phyloP scores from a whole-genome alignment of 2,329 filamentous ascomycete genomes.

The Colletotrichum cereale region DNA sequence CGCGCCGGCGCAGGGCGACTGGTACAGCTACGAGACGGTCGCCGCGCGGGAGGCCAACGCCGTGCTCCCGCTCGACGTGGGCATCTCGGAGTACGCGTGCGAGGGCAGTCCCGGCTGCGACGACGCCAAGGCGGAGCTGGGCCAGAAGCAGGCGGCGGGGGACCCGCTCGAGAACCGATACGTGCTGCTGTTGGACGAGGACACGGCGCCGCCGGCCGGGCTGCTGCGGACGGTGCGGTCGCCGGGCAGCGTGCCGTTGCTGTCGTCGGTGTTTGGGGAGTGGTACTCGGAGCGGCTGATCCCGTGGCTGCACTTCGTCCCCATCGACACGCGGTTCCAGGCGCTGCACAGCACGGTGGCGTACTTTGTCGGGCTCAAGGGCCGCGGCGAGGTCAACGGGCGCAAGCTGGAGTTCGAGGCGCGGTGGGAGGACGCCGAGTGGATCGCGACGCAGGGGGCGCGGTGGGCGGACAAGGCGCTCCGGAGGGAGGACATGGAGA shows the following conservation, averaged over 20 bases:
- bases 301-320: constrained; percentile 86
- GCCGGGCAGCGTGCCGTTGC: constrained; percentile 72
- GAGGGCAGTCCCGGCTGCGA: constrained; percentile 66
- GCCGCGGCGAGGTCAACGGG: constrained; percentile 57
- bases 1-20: constrained; percentile 47
- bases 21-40: constrained; percentile 68
- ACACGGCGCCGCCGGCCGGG: constrained; percentile 70
- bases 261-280: constrained; percentile 79
- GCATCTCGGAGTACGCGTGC: constrained; percentile 68
- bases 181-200: constrained; percentile 79
- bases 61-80: constrained; percentile 66
- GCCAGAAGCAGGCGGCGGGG: constrained; percentile 56
- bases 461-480: constrained; percentile 75
- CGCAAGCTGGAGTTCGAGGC: constrained; percentile 60
- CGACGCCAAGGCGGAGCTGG: constrained; percentile 66
- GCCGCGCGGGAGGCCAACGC: constrained; percentile 65
- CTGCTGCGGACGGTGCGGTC: constrained; percentile 76
- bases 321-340: constrained; percentile 79
- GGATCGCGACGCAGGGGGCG: constrained; percentile 75
- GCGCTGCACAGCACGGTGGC: constrained; percentile 79
- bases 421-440: constrained; percentile 66
- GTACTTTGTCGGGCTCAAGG: constrained; percentile 76
- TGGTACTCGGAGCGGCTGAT: constrained; percentile 83
- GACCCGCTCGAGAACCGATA: constrained; percentile 75
- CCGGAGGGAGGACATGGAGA: constrained; percentile 80